phyloP scores from a whole-genome alignment of 2,329 filamentous ascomycete species.

The Phialocephala sp. region DNA sequence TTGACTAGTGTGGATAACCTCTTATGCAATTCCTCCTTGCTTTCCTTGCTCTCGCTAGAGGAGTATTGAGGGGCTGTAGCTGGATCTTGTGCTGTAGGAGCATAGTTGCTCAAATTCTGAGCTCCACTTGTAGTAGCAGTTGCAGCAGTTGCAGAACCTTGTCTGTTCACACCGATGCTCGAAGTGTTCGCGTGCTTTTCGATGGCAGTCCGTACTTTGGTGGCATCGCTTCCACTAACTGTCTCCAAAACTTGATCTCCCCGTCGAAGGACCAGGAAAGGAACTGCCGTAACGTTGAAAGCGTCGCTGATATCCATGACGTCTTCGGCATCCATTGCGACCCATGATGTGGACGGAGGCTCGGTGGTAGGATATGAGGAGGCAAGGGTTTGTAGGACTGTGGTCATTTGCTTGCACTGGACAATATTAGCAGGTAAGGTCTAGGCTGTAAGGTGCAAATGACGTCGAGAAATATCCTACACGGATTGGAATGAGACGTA shows the following conservation, averaged over 20 bases:
- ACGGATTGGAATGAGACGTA: not conserved
- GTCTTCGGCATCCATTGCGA: slow-evolving; percentile 93
- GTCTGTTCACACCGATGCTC: slow-evolving; percentile 18
- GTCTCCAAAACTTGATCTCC: slow-evolving; percentile 79
- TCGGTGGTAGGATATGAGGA: slow-evolving; percentile 77
- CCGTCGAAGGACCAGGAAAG: slow-evolving; percentile 84
- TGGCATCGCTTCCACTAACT: slow-evolving; percentile 87
- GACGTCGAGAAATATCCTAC: no score
- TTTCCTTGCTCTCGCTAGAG: slow-evolving; percentile 57
- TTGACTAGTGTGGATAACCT: slow-evolving; percentile 85
- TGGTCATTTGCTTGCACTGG: slow-evolving; percentile 85
- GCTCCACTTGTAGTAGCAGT: slow-evolving; percentile 48
- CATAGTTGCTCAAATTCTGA: slow-evolving; percentile 44
- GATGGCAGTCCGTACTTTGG: slow-evolving; percentile 83
- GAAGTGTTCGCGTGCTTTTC: slow-evolving; percentile 70
- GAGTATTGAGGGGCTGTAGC: slow-evolving; percentile 37
- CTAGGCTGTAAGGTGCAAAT: not conserved
- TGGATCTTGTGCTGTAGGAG: slow-evolving; percentile 34
- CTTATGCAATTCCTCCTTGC: slow-evolving; percentile 84
- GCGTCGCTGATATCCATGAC: slow-evolving; percentile 88
- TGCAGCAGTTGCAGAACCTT: slow-evolving; percentile 20
- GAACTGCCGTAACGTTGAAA: slow-evolving; percentile 94
- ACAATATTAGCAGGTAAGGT: slow-evolving; percentile 17
- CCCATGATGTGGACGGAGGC: slow-evolving; percentile 77
- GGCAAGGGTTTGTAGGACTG: slow-evolving; percentile 83